These are phyloP conservation scores for Rutstroemia sp. DNA, from an alignment of 2,329 filamentous ascomycete genomes.

Conservation along the genomic window DNA sequence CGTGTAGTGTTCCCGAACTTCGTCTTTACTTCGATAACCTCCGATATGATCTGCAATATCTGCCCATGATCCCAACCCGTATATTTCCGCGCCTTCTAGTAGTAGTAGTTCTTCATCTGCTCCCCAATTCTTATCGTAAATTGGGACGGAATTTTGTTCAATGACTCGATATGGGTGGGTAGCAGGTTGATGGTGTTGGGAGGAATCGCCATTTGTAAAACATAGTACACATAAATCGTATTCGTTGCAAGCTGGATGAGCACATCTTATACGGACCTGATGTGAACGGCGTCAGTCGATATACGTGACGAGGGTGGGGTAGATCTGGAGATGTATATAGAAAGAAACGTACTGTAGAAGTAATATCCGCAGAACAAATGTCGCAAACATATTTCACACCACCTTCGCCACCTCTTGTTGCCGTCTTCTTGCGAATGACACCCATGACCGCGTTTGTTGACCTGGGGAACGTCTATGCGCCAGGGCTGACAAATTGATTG, in stretches of 20 bases:
- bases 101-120: conserved; percentile 94
- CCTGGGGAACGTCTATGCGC: not conserved
- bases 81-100: conserved; percentile 90
- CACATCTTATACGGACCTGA: conserved; percentile 91
- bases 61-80: conserved; percentile 93
- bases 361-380: conserved; percentile 93
- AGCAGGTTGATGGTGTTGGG: conserved; percentile 77
- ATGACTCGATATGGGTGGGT: conserved; percentile 90
- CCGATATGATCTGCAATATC: conserved; percentile 98
- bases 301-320: not conserved
- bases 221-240: conserved; percentile 97
- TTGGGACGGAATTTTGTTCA: conserved; percentile 96
- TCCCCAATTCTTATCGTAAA: conserved; percentile 91
- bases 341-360: conserved; percentile 70
- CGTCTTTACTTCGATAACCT: conserved; percentile 87
- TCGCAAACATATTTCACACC: conserved; percentile 97
- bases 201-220: conserved; percentile 74
- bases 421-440: conserved; percentile 93
- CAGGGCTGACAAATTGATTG: not conserved
- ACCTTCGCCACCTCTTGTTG: conserved; percentile 74
- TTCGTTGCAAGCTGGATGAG: conserved; percentile 68
- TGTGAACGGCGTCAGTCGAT: conserved; percentile 3
- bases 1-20: conserved; percentile 92
- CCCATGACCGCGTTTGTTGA: conserved; percentile 54
- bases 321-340: not conserved